Evolutionary conservation across 345 rosid species (phyloP), one percentile per base, ranked within the genome.

Genomic region (Pelargonium nanum): DNA sequence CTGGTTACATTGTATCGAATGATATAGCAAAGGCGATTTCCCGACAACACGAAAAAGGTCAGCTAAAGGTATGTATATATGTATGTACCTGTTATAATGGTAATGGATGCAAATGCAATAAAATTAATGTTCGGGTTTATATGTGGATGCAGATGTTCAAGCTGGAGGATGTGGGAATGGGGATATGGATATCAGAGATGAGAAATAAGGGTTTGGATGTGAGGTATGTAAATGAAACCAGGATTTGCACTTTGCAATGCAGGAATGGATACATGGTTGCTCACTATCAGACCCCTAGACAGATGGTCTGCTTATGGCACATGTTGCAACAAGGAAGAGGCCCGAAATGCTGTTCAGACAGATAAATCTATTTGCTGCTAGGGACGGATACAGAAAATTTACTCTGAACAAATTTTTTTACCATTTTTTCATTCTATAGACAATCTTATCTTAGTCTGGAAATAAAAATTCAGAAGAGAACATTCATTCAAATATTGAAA

Each of bases 101-200:
- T 7, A 9, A 6, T 40, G 3, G 48, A 6, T 40, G 9, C 16
- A 7, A 9, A 9, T 17, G 16, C 9, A 40, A 40, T 9, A 40
- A 6, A 2, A 40, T 40, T 28, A 12, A 2, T 40, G 15, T 40
- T 40, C 15, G 17, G 9, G 22, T 30, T 23, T n/a, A 32, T 20
- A 15, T 30, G 15, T 22, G 58, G 8, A 52, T 44, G 56, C 83
- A 93, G 99, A 93, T 93, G 91, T 93, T 90, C 66, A 90, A 93
- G 84, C 87, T 93, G 57, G 97, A 90, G 83, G 99, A 93, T 62
- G 96, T 87, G 60, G 95, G 92, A 2, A 90, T 93, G 99, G 97
- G 99, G 51, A 87, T 93, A 62, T 93, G 99, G 97, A 90, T 93
- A 0, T 73, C 79, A 0, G 82, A 84, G 9, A 72, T 90, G 81